Base-by-base conservation (phyloP, 805 yeast species). In the Saccharomycopsis fermentans region DNA sequence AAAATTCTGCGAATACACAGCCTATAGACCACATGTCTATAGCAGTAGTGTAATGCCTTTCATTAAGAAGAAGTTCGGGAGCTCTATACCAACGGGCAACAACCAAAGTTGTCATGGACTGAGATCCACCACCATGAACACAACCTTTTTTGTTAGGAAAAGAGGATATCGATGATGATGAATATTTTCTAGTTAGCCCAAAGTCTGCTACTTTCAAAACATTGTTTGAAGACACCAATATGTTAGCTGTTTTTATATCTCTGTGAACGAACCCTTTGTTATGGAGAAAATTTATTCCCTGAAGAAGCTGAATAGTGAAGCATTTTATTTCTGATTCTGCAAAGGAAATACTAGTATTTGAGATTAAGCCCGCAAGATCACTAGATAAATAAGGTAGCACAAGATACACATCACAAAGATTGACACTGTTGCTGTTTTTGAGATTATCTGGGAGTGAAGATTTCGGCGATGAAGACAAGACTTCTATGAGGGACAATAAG, bases 41-140 rank as follows among this genome's bases (percentile, higher is more conserved):
- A 0, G 98, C 96, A 0, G 97, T 87, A 1, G 97, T 90, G 69
- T 92, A 92, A 60, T 79, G 75, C 64, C 86, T 77, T 64, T 90
- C 96, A 3, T 97, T 97, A 56, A 94, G 72, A 16, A 94, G 77
- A 19, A 94, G 76, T 69, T 92, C 99, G 0, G 98, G 99, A 1
- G 99, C 96, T 59, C 99, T 77, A 71, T 95, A 94, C 99, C 99
- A 94, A 63, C 99, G 73, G 0, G 99, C 94, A 40, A 94, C 98
- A 1, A 94, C 99, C 57, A 81, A 77, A n/a, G 80, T 77, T 0
- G 88, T 83, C 63, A 81, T 79, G 35, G 73, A 67, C 66, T 70
- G 27, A 68, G 26, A 5, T 6, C 70, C 66, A 1, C 65, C 62
- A 3, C 74, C 75, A 6, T 69, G 71, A 11, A 27, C n/a, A 16